Base-by-base conservation (phyloP, 176 grass and related monocot genomes). In the Raddia distichophylla region DNA sequence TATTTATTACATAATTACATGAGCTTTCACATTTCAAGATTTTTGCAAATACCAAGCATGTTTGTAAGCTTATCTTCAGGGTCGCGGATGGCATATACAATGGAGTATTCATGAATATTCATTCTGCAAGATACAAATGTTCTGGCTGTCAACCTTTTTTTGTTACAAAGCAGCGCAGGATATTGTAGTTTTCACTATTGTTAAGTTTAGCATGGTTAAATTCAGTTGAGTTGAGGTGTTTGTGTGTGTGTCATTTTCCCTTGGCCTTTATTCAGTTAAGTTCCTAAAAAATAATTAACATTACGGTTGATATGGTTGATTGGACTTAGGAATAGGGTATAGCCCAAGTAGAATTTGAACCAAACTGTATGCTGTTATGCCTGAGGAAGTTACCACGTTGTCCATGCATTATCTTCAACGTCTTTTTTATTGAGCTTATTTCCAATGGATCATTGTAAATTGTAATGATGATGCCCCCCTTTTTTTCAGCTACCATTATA, bases 401-500 rank as follows among this genome's bases (percentile, higher is more conserved):
- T 46, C 32, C 20, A 15, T 71, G 56, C 6, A 85, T 66, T 55
- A 73, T 64, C 4, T n/a, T 82, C 64, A 59, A 11, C 8, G n/a
- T 66, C 3, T 42, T 75, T 75, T 67, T 37, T 40, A 1, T 40
- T 76, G 22, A n/a, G 3, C 19, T 78, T 82, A 15, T 69, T 64
- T 68, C 35, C 12, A 3, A 7, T 61, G 76, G 8, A 71, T 76
- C 57, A 75, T 64, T 80, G n/a, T n/a, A n/a, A n/a, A n/a, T n/a
- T n/a, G 5, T 86, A 50, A 69, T 56, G 20, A 33, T 77, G 60
- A 67, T 84, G 54, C 34, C 73, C 49, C 35, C 9, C n/a, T 27
- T 87, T 57, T 63, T 92, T 95, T 79, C 84, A 98, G 95, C 78
- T 98, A 93, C 60, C 86, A 57, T 67, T 95, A 91, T 80, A 54